Evolutionary conservation across 345 rosid genomes (phyloP), one percentile per base, ranked within the genome.

Genomic region (Pistacia integerrima): DNA sequence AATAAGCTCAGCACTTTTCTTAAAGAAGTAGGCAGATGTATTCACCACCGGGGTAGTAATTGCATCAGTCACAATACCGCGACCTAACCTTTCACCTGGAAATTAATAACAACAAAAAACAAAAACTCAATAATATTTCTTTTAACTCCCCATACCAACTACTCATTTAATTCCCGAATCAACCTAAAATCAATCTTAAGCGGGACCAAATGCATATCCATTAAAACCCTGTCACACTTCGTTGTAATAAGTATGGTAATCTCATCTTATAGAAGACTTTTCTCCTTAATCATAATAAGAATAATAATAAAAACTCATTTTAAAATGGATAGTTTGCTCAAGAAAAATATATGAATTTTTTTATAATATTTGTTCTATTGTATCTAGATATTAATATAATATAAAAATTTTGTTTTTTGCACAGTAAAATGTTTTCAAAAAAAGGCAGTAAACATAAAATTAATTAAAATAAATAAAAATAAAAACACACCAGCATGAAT

Each of bases 11-110:
- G 87, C 79, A 80, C 97, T 89, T 81, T 92, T 89, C 89, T 93
- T 92, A 81, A 93, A 96, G 88, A 88, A 89, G 69, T 92, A 93
- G 3, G 97, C 99, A 81, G 99, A 88, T 54, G 99, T 93, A 76
- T 93, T 92, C 78, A 93, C 97, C 67, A 93, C 93, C 1, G 97
- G 99, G 17, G 99, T 96, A 5, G 99, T 93, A 76, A 96, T 93
- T 74, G 97, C 97, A 91, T 96, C 99, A 3, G 97, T 96, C 57
- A 91, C 97, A 72, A 96, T 93, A 59, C 97, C 95, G 70, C 99
- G 94, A 69, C 98, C 99, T 77, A 92, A 89, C 81, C 98, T 86
- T 70, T 96, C 99, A 78, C 98, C 99, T 96, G 78, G 52, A 41
- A 67, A 35, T 12, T 65, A 72, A 57, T 17, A 75, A 25, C 68